Percentiles rank a stretch among this genome's conserved stretches.
phyloP scores from a whole-genome alignment of 2,329 filamentous ascomycete genomes.

The Intubia oerlemansii region DNA sequence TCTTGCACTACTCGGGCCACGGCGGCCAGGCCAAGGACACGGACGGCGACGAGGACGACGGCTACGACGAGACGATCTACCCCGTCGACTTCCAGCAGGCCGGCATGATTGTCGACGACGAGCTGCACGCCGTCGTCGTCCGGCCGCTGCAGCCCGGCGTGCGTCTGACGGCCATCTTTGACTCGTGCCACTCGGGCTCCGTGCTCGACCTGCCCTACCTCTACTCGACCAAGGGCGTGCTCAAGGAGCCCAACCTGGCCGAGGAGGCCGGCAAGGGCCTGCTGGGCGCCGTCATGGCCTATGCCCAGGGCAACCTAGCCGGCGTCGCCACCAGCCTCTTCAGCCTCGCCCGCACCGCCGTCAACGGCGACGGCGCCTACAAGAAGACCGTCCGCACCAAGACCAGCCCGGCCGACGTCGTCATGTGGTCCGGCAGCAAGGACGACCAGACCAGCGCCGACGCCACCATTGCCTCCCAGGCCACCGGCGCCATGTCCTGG shows the following conservation, averaged over 20 bases:
- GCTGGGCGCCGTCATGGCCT: slow-evolving; percentile 35
- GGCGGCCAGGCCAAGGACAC: slow-evolving; percentile 54
- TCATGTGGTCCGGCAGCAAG: slow-evolving; percentile 97
- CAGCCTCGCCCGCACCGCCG: slow-evolving; percentile 29
- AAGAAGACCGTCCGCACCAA: slow-evolving; percentile 68
- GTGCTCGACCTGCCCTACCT: slow-evolving; percentile 46
- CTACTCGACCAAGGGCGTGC: slow-evolving; percentile 45
- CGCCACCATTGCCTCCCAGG: slow-evolving; percentile 73
- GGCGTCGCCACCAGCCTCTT: slow-evolving; percentile 65
- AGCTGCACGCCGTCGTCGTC: slow-evolving; percentile 59
- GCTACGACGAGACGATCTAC: slow-evolving; percentile 61
- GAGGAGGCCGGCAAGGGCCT: slow-evolving; percentile 46
- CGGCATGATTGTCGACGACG: slow-evolving; percentile 68
- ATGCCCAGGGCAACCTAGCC: slow-evolving; percentile 51
- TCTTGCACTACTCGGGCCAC: slow-evolving; percentile 60
- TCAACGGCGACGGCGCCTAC: slow-evolving; percentile 77
- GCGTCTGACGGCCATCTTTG: slow-evolving; percentile 39
- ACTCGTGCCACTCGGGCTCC: slow-evolving; percentile 46
- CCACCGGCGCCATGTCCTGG: slow-evolving; percentile 96
- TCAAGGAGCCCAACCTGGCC: slow-evolving; percentile 47
- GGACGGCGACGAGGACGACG: slow-evolving; percentile 59
- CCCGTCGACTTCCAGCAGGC: slow-evolving; percentile 48
- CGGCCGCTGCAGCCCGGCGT: slow-evolving; percentile 32
- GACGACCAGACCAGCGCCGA: slow-evolving; percentile 92
- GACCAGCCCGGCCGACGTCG: slow-evolving; percentile 82